These are phyloP conservation scores for Flaveria ramosissima DNA, from an alignment of 129 eudicot species.

Conservation along the genomic window DNA sequence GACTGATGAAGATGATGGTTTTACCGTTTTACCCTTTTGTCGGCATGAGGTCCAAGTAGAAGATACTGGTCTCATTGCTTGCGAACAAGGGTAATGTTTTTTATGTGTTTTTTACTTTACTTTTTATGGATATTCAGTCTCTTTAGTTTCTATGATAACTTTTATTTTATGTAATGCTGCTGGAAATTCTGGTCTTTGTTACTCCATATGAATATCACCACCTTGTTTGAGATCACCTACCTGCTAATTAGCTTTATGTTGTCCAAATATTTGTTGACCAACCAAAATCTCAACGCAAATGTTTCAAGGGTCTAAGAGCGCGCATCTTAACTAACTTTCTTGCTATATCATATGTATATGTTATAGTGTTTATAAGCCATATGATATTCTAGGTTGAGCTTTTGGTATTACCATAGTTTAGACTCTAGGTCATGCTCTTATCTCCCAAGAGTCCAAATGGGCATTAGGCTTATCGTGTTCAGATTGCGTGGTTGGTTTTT, in stretches of 20 bases:
- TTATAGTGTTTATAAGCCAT: too few species aligned
- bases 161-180: slow-evolving; percentile 6
- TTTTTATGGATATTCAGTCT: slow-evolving; percentile 16
- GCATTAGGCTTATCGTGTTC: too few species aligned
- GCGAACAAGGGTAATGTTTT: slow-evolving; percentile 21
- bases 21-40: neutral
- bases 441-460: too few species aligned
- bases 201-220: neutral
- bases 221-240: neutral
- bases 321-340: too few species aligned
- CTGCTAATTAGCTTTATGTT: neutral
- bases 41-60: slow-evolving; percentile 10
- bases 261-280: neutral
- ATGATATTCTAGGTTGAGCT: too few species aligned
- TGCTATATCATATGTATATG: too few species aligned
- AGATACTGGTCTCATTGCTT: slow-evolving; percentile 15
- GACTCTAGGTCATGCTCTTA: too few species aligned
- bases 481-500: too few species aligned
- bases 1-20: slow-evolving; percentile 26
- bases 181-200: slow-evolving; percentile 11
- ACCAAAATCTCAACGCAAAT: neutral
- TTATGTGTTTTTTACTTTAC: neutral
- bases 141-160: slow-evolving; percentile 25
- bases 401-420: too few species aligned
- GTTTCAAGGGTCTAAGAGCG: neutral